A percentile compares a stretch with the other conserved stretches of the same genome.
These are phyloP conservation scores for Curvularia verruculosa DNA, from an alignment of 2,329 filamentous ascomycete genomes.

Conservation along the genomic window DNA sequence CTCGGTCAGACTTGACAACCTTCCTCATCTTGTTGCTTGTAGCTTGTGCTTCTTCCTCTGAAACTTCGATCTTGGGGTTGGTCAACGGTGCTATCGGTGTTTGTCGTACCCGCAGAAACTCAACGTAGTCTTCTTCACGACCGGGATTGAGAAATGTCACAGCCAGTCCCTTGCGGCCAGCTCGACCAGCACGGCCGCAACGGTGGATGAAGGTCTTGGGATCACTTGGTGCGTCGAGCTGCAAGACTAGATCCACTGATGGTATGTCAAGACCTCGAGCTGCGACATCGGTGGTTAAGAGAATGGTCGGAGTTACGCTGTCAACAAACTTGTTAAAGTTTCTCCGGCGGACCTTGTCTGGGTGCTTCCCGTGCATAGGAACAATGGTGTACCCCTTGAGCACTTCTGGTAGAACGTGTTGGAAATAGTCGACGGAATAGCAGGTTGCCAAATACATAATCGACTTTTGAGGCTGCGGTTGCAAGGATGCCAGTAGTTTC, in stretches of 20 bases:
- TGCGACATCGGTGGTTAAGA: slow-evolving; percentile 91
- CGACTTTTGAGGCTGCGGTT: slow-evolving; percentile 78
- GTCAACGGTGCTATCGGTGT: slow-evolving; percentile 75
- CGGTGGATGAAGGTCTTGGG: slow-evolving; percentile 80
- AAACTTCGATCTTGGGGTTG: slow-evolving; percentile 62
- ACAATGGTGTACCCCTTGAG: slow-evolving; percentile 74
- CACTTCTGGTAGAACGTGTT: slow-evolving; percentile 75
- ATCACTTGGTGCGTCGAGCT: slow-evolving; percentile 84
- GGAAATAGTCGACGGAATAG: slow-evolving; percentile 92
- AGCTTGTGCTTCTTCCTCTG: slow-evolving; percentile 64
- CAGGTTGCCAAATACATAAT: slow-evolving; percentile 95
- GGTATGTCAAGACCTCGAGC: slow-evolving; percentile 91
- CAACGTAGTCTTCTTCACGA: slow-evolving; percentile 84
- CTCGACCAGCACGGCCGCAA: slow-evolving; percentile 67
- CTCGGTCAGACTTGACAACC: slow-evolving; percentile 64
- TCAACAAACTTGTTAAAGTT: slow-evolving; percentile 84
- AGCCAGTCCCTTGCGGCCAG: slow-evolving; percentile 75
- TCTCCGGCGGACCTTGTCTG: slow-evolving; percentile 82
- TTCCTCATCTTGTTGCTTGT: slow-evolving; percentile 67
- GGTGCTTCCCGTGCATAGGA: slow-evolving; percentile 90
- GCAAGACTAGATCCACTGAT: slow-evolving; percentile 87
- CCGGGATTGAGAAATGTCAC: slow-evolving; percentile 86
- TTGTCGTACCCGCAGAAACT: slow-evolving; percentile 84
- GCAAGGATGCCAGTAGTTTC: slow-evolving; percentile 70
- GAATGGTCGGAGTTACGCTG: slow-evolving; percentile 74